A percentile compares a stretch with the other conserved stretches of the same genome.
Conservation (phyloP, 139 green algal species). For the Chlamydomonas sphaeroides region DNA sequence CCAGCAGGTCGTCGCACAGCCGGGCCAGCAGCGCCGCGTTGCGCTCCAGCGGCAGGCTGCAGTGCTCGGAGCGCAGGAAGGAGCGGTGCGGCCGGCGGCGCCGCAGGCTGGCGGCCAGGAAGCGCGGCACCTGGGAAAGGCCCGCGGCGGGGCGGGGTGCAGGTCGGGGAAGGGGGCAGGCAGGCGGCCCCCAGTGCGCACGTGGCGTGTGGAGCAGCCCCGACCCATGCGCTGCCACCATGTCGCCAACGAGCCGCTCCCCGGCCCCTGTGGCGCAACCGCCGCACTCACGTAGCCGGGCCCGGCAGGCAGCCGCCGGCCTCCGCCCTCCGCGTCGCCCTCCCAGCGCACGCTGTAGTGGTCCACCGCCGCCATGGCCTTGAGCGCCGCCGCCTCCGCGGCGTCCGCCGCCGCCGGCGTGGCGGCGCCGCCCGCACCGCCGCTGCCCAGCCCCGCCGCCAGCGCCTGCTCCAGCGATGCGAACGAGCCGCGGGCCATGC, state of each 20-base stretch:
- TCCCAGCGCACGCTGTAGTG: background rate
- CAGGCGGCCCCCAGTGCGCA: too few species aligned
- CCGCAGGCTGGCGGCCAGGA: background rate
- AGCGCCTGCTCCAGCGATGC: too few species aligned
- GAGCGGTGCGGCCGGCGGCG: background rate
- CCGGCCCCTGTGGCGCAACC: too few species aligned
- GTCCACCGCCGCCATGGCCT: background rate
- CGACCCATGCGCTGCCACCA: too few species aligned
- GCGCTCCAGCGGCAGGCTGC: constrained; percentile 48
- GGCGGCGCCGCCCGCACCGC: background rate
- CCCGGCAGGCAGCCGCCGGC: background rate
- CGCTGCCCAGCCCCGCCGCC: too few species aligned
- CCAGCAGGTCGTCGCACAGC: constrained; percentile 70
- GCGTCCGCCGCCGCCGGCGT: background rate
- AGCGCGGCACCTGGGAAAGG: background rate
- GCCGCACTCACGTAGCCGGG: constrained; percentile 11
- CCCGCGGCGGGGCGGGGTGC: background rate
- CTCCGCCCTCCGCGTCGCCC: background rate
- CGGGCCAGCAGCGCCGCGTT: constrained; percentile 63
- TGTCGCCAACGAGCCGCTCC: too few species aligned
- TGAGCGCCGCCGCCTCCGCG: background rate
- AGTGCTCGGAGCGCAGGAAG: constrained; percentile 58
- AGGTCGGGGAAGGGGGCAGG: background rate
- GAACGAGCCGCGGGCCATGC: too few species aligned
- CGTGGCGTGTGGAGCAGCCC: too few species aligned